A percentile compares a stretch with the other conserved stretches of the same genome.
These are phyloP conservation scores for Xylaria grammica DNA, from an alignment of 495 filamentous ascomycete species.

Conservation along the genomic window DNA sequence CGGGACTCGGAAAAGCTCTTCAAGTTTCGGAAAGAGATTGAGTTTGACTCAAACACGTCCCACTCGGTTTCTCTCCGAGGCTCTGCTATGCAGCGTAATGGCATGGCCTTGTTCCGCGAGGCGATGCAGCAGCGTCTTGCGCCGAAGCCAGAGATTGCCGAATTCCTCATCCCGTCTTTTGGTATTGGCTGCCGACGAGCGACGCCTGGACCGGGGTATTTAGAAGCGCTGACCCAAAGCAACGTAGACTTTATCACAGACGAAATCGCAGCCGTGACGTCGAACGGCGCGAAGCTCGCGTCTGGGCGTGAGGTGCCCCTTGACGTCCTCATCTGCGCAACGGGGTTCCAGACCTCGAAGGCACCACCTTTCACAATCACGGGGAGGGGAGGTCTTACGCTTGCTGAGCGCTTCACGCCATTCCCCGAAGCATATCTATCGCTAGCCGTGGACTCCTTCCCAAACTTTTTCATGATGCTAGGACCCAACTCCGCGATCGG, in stretches of 20 bases:
- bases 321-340: conserved; percentile 70
- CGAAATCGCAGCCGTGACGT: conserved; percentile 58
- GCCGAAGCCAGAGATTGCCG: conserved; percentile 42
- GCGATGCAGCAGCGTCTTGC: conserved; percentile 43
- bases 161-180: conserved; percentile 61
- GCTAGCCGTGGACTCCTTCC: conserved; percentile 66
- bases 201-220: conserved; percentile 73
- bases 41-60: conserved; percentile 42
- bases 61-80: conserved; percentile 44
- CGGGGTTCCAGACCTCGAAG: conserved; percentile 65
- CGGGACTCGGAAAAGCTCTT: conserved; percentile 38
- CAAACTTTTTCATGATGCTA: conserved; percentile 68
- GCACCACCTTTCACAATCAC: conserved; percentile 65
- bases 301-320: conserved; percentile 48
- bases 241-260: conserved; percentile 67
- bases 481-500: conserved; percentile 65
- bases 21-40: conserved; percentile 48
- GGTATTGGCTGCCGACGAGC: conserved; percentile 72
- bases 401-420: conserved; percentile 52
- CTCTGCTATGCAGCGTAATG: conserved; percentile 37
- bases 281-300: conserved; percentile 53
- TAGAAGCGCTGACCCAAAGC: conserved; percentile 65
- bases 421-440: conserved; percentile 70
- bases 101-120: conserved; percentile 29
- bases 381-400: conserved; percentile 54